Conservation (phyloP, 2,329 filamentous ascomycete genomes). For the Ascochyta pisi region DNA sequence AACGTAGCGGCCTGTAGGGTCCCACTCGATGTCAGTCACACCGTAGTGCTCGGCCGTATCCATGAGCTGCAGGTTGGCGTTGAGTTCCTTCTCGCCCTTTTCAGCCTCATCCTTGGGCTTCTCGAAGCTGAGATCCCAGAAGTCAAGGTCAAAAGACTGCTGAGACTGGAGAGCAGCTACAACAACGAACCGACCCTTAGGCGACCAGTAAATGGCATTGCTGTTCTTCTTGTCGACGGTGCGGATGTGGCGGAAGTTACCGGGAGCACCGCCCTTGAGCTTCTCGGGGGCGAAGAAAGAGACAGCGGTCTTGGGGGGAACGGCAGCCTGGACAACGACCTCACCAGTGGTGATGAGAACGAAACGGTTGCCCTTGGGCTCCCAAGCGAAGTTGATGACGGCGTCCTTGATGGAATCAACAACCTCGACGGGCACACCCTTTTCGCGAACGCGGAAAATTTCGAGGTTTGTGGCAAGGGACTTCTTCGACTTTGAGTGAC, state of each 20-base stretch:
- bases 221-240: slow-evolving; percentile 99
- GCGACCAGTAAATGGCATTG: slow-evolving; percentile 99
- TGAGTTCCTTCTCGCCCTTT: slow-evolving; percentile 90
- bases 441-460: slow-evolving; percentile 96
- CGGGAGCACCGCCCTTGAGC: slow-evolving; percentile 77
- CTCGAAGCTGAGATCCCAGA: slow-evolving; percentile 97
- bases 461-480: slow-evolving; percentile 95
- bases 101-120: slow-evolving; percentile 77
- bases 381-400: slow-evolving; percentile 99
- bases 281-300: slow-evolving; percentile 98
- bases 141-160: slow-evolving; percentile 94
- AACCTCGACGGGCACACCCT: slow-evolving; percentile 97
- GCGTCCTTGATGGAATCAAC: slow-evolving; percentile 98
- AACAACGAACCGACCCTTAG: slow-evolving; percentile 91
- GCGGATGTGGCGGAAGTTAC: slow-evolving; percentile 95
- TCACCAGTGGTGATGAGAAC: slow-evolving; percentile 96
- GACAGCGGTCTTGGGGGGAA: slow-evolving; percentile 91
- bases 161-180: slow-evolving; percentile 91
- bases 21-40: slow-evolving; percentile 97
- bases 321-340: slow-evolving; percentile 76
- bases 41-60: slow-evolving; percentile 94
- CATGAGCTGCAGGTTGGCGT: slow-evolving; percentile 94
- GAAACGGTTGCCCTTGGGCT: slow-evolving; percentile 96
- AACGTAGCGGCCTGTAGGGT: slow-evolving; percentile 92
- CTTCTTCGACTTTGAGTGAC: slow-evolving; percentile 99